These are phyloP conservation scores for Saccharomyces hybrid DNA, from an alignment of 1,139 yeast genomes.

Conservation along the genomic window DNA sequence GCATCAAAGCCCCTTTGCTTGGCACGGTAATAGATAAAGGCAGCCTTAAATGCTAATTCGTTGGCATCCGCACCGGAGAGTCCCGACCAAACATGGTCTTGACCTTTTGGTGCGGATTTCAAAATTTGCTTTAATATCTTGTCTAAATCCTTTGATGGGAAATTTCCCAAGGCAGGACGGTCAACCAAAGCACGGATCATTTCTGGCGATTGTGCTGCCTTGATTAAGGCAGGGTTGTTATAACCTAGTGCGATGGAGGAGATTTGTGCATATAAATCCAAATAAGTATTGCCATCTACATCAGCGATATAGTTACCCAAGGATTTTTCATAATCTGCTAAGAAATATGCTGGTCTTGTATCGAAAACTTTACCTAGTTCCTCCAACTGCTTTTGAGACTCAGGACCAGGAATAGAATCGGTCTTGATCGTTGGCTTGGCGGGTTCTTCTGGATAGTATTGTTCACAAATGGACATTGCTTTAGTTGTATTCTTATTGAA, in stretches of 20 bases:
- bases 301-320: slow-evolving; percentile 65
- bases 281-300: slow-evolving; percentile 56
- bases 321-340: slow-evolving; percentile 57
- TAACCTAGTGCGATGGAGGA: slow-evolving; percentile 70
- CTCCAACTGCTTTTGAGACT: slow-evolving; percentile 39
- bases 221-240: slow-evolving; percentile 58
- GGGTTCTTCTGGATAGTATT: slow-evolving; percentile 56
- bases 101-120: slow-evolving; percentile 64
- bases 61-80: slow-evolving; percentile 70
- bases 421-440: slow-evolving; percentile 41
- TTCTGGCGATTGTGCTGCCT: slow-evolving; percentile 54
- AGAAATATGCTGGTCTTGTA: slow-evolving; percentile 58
- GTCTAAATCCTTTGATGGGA: slow-evolving; percentile 51
- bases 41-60: slow-evolving; percentile 71
- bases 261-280: slow-evolving; percentile 66
- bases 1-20: slow-evolving; percentile 45
- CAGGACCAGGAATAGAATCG: slow-evolving; percentile 54
- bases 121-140: slow-evolving; percentile 48
- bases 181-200: slow-evolving; percentile 62
- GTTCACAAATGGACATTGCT: slow-evolving; percentile 40
- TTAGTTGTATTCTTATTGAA: background rate
- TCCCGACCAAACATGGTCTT: slow-evolving; percentile 59
- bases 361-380: slow-evolving; percentile 53
- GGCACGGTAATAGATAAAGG: slow-evolving; percentile 63
- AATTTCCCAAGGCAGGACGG: slow-evolving; percentile 70